Base-by-base conservation (phyloP, 495 filamentous ascomycete species). In the Tetracladium setigerum region DNA sequence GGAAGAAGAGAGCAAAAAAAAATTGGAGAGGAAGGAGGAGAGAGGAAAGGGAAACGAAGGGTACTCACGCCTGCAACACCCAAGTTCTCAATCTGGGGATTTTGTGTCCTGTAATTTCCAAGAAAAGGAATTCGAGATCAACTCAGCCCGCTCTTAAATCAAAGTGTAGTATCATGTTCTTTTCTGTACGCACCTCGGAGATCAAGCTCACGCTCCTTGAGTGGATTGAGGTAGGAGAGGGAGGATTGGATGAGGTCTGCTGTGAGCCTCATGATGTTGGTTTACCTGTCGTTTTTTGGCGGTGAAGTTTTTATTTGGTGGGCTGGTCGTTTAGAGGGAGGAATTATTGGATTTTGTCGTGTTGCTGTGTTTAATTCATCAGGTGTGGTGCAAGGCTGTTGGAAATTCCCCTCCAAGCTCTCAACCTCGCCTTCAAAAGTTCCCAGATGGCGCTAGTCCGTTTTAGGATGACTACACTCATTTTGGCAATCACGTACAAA, bases 141-240 rank as follows among this genome's bases (percentile, higher is more conserved):
- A 91, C 77, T 77, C 69, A 83, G 84, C 78, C 83, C 83, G 70
- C 62, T 62, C n/a, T n/a, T n/a, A n/a, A n/a, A n/a, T 69, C 65
- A 77, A 82, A 78, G 83, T 89, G 89, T 84, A 95, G 88, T 83
- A 94, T 90, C 89, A 56, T 90, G 86, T 73, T 82, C 89, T 91
- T 95, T 90, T 86, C 87, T 83, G 48, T 68, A 90, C 89, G 84
- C 82, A 99, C 94, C 94, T 97, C 94, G 82, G 57, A 99, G 89
- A 76, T 96, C 89, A 61, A 99, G 78, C 78, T 99, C 94, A 61
- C 94, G 87, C 73, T 99, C 92, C 67, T 87, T 90, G 69, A 97
- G 76, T 53, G 91, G 87, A 72, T 97, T 97, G 61, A 96, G 86
- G 80, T 95, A 99, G 64, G 88, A 95, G 49, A 91, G 84, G 50